Conservation (phyloP, 495 filamentous ascomycete genomes). For the Physcia stellaris region DNA sequence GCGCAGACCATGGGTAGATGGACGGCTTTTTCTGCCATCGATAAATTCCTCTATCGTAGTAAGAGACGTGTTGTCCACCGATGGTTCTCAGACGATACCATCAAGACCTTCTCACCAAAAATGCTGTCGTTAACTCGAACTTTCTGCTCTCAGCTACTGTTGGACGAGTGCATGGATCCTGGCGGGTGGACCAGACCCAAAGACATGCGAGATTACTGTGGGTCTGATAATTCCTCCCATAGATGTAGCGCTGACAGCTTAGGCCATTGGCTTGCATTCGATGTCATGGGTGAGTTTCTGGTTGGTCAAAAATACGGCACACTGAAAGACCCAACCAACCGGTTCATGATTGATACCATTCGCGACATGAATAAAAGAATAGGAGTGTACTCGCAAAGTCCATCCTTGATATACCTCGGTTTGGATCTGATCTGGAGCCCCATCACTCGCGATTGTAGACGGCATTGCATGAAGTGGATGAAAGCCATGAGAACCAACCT, state of each 20-base stretch:
- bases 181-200: background rate
- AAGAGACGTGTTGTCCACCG: background rate
- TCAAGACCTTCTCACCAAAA: background rate
- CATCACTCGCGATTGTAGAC: background rate
- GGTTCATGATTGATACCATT: background rate
- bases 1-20: background rate
- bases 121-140: background rate
- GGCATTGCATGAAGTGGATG: background rate
- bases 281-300: background rate
- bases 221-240: too few species aligned
- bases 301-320: background rate
- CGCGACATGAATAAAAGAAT: background rate
- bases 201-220: slow-evolving; percentile 1
- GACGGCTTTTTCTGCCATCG: background rate
- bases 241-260: background rate
- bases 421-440: background rate
- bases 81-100: background rate
- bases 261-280: background rate
- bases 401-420: background rate
- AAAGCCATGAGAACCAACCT: background rate
- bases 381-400: background rate
- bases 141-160: background rate
- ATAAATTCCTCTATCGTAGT: background rate
- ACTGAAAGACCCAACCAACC: background rate
- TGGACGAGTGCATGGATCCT: background rate